Evolutionary conservation across 768 basidiomycete species (phyloP).

Genomic region (Infundibulicybe gibba): DNA sequence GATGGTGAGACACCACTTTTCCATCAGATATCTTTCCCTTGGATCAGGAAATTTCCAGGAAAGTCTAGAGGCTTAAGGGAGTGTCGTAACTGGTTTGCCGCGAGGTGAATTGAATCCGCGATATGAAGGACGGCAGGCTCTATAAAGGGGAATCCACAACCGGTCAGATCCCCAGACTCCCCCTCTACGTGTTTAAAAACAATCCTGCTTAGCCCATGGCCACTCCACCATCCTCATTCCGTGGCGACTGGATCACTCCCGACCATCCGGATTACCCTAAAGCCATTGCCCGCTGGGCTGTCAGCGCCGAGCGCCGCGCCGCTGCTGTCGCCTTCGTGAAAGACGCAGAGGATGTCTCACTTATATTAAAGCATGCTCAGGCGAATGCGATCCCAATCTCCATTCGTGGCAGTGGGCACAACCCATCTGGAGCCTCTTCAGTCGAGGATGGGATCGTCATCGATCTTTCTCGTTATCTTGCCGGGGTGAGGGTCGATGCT

Average conservation of each 20-base stretch:
- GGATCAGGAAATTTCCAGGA: too few relatives aligned
- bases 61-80: too few relatives aligned
- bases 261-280: slow-evolving; percentile 21
- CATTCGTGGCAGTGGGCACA: slow-evolving; percentile 37
- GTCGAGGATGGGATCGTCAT: slow-evolving; percentile 35
- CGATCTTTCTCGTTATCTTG: slow-evolving; percentile 30
- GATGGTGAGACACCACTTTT: too few relatives aligned
- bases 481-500: slow-evolving; percentile 21
- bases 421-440: slow-evolving; percentile 28
- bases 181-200: too few relatives aligned
- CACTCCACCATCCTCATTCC: background rate
- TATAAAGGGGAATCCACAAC: too few relatives aligned
- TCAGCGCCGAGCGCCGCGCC: slow-evolving; percentile 24
- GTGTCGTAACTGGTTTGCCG: too few relatives aligned
- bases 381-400: slow-evolving; percentile 22
- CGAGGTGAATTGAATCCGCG: too few relatives aligned
- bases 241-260: slow-evolving; percentile 14
- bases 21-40: too few relatives aligned
- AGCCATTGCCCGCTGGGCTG: slow-evolving; percentile 32
- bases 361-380: slow-evolving; percentile 23
- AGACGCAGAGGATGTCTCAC: slow-evolving; percentile 22
- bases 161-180: too few relatives aligned
- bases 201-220: too few relatives aligned
- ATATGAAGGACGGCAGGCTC: too few relatives aligned
- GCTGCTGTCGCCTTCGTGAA: slow-evolving; percentile 30